Evolutionary conservation across 140 eudicot genomes (phyloP).

Genomic region (Anethum foeniculum): DNA sequence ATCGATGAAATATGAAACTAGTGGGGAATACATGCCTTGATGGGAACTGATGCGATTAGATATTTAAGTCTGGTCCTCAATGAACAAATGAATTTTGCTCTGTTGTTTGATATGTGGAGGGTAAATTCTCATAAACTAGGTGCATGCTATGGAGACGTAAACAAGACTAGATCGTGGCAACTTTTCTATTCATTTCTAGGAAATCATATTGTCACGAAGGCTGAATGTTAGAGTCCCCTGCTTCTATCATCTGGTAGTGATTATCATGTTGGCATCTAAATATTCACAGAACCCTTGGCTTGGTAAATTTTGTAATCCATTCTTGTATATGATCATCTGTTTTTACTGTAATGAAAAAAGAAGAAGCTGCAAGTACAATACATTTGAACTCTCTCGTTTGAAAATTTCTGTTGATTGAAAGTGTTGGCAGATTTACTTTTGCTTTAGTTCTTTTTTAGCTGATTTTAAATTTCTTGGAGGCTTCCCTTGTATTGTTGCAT

Average conservation of each 20-base stretch:
- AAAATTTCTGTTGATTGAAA: not conserved
- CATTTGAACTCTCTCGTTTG: conserved; percentile 26
- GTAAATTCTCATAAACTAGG: conserved; percentile 35
- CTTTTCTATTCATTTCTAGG: conserved; percentile 35
- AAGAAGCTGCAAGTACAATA: conserved; percentile 55
- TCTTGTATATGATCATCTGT: conserved; percentile 49
- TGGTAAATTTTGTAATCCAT: conserved; percentile 68
- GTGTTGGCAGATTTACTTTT: not conserved
- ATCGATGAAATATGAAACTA: no score
- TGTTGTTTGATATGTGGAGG: conserved; percentile 71
- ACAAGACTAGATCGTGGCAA: conserved; percentile 40
- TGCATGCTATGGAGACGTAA: conserved; percentile 15
- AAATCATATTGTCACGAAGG: conserved; percentile 30
- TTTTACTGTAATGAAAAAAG: conserved; percentile 67
- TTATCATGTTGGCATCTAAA: conserved; percentile 43
- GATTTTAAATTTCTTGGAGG: not conserved
- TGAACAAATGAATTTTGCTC: conserved; percentile 78
- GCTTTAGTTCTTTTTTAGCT: not conserved
- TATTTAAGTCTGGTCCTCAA: conserved; percentile 30
- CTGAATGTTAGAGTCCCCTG: conserved; percentile 36
- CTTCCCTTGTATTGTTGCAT: not conserved
- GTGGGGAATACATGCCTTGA: no score
- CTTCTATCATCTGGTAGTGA: conserved; percentile 50
- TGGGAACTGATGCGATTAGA: no score
- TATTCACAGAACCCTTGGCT: conserved; percentile 70